phyloP scores from a whole-genome alignment of 192 early-diverging fungal genomes.

The Coemansia sp. region DNA sequence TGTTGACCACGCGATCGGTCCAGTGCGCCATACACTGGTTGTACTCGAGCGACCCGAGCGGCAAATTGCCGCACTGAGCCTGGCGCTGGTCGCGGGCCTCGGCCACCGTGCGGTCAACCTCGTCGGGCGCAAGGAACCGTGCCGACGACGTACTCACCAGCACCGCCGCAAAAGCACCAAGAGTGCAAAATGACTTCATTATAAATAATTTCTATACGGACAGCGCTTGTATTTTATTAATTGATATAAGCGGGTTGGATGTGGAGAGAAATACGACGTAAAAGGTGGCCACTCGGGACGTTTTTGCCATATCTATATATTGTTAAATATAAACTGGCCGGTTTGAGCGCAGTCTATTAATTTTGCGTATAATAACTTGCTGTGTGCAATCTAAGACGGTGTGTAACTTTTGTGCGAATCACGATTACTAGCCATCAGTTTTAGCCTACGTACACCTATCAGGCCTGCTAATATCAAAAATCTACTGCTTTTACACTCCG shows the following conservation, averaged over 20 bases:
- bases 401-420: neutral
- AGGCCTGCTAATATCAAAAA: neutral
- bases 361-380: neutral
- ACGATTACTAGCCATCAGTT: neutral
- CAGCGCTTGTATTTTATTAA: too few relatives aligned
- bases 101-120: slow-evolving; percentile 6
- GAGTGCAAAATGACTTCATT: slow-evolving; percentile 42
- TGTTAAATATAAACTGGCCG: neutral
- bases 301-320: neutral
- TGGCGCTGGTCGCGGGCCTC: slow-evolving; percentile 15
- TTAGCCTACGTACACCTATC: neutral
- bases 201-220: neutral
- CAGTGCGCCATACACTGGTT: slow-evolving; percentile 54
- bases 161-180: slow-evolving; percentile 39
- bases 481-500: neutral
- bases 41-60: slow-evolving; percentile 44
- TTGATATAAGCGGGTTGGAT: too few relatives aligned
- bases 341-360: neutral
- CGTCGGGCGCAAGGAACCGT: slow-evolving; percentile 12
- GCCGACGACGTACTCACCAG: slow-evolving; percentile 22
- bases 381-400: neutral
- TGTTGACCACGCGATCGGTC: slow-evolving; percentile 45
- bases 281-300: neutral
- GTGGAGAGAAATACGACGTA: neutral
- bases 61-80: slow-evolving; percentile 37